These are phyloP conservation scores for Aspergillus tubingensis DNA, from an alignment of 2,329 filamentous ascomycete species.

Conservation along the genomic window DNA sequence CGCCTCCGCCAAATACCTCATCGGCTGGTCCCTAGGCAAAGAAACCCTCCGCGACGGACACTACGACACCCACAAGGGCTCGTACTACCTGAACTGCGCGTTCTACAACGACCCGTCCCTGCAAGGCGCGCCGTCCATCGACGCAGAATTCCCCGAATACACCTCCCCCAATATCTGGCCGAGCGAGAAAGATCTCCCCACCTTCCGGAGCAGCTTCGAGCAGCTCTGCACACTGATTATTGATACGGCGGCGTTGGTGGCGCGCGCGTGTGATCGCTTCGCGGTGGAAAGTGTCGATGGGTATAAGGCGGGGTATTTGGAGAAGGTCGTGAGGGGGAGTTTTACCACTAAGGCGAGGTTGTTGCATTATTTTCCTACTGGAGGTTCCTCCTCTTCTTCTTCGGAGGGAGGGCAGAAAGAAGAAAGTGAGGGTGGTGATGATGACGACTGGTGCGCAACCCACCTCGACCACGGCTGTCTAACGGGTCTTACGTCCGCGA, in stretches of 20 bases:
- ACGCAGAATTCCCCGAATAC: conserved; percentile 63
- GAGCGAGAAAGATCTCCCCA: conserved; percentile 64
- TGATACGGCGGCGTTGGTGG: conserved; percentile 84
- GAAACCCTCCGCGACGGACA: conserved; percentile 63
- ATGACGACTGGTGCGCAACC: conserved; percentile 89
- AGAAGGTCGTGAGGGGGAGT: conserved; percentile 81
- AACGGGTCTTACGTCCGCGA: conserved; percentile 89
- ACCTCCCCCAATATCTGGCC: conserved; percentile 92
- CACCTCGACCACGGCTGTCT: conserved; percentile 85
- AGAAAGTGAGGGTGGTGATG: conserved; percentile 74
- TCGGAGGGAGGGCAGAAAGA: not conserved
- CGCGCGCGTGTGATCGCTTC: conserved; percentile 84
- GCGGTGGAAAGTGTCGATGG: conserved; percentile 74
- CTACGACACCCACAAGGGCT: conserved; percentile 65
- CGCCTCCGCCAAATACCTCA: conserved; percentile 58
- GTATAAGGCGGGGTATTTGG: conserved; percentile 77
- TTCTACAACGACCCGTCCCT: conserved; percentile 50
- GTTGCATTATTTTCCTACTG: conserved; percentile 81
- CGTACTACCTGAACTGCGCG: conserved; percentile 65
- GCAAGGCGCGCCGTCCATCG: conserved; percentile 36
- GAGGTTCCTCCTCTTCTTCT: not conserved
- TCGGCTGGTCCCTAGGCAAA: conserved; percentile 66
- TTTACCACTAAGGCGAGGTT: conserved; percentile 88
- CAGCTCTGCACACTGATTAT: conserved; percentile 81
- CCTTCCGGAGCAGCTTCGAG: conserved; percentile 73